phyloP scores from a whole-genome alignment of 2,329 filamentous ascomycete species.

The Cytospora piceae region DNA sequence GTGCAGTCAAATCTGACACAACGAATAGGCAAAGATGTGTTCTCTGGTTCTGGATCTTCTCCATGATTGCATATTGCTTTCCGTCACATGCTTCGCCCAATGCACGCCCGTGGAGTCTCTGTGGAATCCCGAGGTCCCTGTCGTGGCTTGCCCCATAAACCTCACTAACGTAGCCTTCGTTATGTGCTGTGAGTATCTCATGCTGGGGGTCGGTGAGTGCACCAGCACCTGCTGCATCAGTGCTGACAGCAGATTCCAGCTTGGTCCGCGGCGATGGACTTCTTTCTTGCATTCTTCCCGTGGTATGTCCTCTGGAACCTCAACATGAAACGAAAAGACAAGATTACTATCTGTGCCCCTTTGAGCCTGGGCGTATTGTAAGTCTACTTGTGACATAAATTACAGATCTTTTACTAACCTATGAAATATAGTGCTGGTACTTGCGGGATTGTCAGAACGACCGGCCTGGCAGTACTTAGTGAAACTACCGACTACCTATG shows the following conservation, averaged over 20 bases:
- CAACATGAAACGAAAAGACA: slow-evolving; percentile 19
- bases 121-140: slow-evolving; percentile 5
- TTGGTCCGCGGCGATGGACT: slow-evolving; percentile 21
- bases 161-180: slow-evolving; percentile 17
- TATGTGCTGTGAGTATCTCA: background rate
- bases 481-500: slow-evolving; percentile 13
- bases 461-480: slow-evolving; percentile 9
- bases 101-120: slow-evolving; percentile 11
- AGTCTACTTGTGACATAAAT: background rate
- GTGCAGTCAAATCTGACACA: background rate
- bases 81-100: background rate
- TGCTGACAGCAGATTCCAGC: background rate
- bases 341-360: slow-evolving; percentile 14
- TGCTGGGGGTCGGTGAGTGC: background rate
- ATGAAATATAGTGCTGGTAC: slow-evolving; percentile 2
- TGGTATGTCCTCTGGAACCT: slow-evolving; percentile 17
- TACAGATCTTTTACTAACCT: background rate
- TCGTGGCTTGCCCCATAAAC: slow-evolving; percentile 7
- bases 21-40: slow-evolving; percentile 8
- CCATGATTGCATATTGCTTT: slow-evolving; percentile 6
- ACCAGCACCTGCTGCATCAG: too few species aligned
- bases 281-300: slow-evolving; percentile 15
- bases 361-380: slow-evolving; percentile 14
- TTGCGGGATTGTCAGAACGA: slow-evolving; percentile 19
- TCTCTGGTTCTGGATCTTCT: slow-evolving; percentile 17